Conservation (phyloP, 106 monocot species). For the Acorus calamus region DNA sequence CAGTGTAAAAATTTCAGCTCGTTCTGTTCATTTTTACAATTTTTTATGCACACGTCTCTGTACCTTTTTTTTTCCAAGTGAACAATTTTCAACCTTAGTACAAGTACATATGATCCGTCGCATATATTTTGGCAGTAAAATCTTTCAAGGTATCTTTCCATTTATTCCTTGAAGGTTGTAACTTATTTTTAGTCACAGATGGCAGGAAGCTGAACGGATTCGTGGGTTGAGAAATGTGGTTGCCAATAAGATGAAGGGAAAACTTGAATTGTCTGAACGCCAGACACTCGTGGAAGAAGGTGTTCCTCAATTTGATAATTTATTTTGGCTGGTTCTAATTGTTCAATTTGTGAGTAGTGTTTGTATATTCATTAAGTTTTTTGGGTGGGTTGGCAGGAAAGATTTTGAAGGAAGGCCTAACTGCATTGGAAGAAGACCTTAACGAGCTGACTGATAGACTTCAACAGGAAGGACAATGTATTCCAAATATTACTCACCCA, state of each 20-base stretch:
- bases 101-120: too few relatives aligned
- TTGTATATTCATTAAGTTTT: background rate
- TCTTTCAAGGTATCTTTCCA: background rate
- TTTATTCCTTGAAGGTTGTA: conserved; percentile 4
- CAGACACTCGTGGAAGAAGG: conserved; percentile 95
- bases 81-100: too few relatives aligned
- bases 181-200: conserved; percentile 82
- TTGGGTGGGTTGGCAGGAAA: conserved; percentile 40
- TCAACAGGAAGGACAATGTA: conserved; percentile 83
- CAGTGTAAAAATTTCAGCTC: too few relatives aligned
- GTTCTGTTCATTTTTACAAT: too few relatives aligned
- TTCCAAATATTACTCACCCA: conserved; percentile 88
- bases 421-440: conserved; percentile 68
- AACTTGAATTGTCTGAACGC: conserved; percentile 61
- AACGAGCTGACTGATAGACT: conserved; percentile 66
- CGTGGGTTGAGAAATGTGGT: conserved; percentile 85
- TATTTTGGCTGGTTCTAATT: background rate
- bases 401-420: conserved; percentile 72
- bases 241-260: conserved; percentile 96
- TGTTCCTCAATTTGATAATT: conserved; percentile 1
- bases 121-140: background rate
- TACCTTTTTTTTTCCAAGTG: too few relatives aligned
- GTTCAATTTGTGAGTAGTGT: too few relatives aligned
- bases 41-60: too few relatives aligned
- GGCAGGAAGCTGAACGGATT: conserved; percentile 95